phyloP scores from a whole-genome alignment of 1,284 basidiomycete species.

The Sanghuangporus baumii region DNA sequence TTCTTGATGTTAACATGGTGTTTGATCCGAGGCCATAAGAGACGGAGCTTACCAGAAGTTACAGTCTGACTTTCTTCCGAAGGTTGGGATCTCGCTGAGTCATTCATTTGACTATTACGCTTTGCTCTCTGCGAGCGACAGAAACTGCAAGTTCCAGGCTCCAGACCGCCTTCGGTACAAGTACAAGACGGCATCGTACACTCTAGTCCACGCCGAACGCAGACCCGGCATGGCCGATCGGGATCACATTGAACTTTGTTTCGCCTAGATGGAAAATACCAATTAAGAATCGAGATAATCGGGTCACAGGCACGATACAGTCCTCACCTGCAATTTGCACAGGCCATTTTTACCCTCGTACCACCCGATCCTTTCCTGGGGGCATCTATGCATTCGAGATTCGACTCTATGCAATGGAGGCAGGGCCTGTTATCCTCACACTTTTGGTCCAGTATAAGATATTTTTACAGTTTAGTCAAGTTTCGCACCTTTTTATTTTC shows the following conservation, averaged over 20 bases:
- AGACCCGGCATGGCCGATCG: slow-evolving; percentile 44
- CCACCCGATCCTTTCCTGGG: slow-evolving; percentile 51
- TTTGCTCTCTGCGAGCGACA: slow-evolving; percentile 10
- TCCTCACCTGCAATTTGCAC: slow-evolving; percentile 47
- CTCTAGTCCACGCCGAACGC: slow-evolving; percentile 40
- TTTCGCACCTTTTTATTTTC: slow-evolving; percentile 34
- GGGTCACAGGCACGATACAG: slow-evolving; percentile 9
- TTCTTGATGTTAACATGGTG: background rate
- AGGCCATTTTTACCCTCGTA: slow-evolving; percentile 52
- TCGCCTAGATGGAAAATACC: background rate
- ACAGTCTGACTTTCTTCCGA: background rate
- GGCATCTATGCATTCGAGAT: slow-evolving; percentile 40
- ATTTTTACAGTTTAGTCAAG: background rate
- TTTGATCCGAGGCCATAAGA: background rate
- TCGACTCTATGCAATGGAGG: slow-evolving; percentile 39
- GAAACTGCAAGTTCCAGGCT: slow-evolving; percentile 15
- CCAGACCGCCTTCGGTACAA: slow-evolving; percentile 3
- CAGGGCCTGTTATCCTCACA: slow-evolving; percentile 56
- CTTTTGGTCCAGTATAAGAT: slow-evolving; percentile 16
- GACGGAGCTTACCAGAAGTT: background rate
- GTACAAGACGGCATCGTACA: slow-evolving; percentile 43
- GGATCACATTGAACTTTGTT: slow-evolving; percentile 53
- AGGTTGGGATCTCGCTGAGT: background rate
- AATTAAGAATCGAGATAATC: background rate
- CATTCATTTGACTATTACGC: background rate